These are phyloP conservation scores for Nakaseomyces nivariensis DNA, from an alignment of 1,139 yeast species.

Conservation along the genomic window DNA sequence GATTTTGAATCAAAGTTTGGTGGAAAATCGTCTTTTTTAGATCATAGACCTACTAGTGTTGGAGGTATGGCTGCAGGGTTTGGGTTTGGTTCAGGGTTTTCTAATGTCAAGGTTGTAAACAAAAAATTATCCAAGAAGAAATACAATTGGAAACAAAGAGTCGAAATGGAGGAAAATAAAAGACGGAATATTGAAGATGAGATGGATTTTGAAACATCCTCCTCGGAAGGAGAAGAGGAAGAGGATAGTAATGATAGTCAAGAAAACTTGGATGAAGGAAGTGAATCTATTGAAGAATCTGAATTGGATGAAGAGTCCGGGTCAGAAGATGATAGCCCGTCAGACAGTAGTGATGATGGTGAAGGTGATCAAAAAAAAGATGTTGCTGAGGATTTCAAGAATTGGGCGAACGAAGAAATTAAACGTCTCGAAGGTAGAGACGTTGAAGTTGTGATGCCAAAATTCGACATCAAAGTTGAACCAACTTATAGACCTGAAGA, in stretches of 20 bases:
- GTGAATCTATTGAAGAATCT: slow-evolving; percentile 7
- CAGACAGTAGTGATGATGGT: slow-evolving; percentile 21
- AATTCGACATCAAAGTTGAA: slow-evolving; percentile 35
- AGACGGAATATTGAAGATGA: slow-evolving; percentile 35
- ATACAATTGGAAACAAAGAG: slow-evolving; percentile 49
- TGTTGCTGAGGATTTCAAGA: slow-evolving; percentile 39
- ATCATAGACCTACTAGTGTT: slow-evolving; percentile 55
- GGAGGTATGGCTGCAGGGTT: slow-evolving; percentile 44
- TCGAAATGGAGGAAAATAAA: slow-evolving; percentile 40
- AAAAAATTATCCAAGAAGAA: slow-evolving; percentile 38
- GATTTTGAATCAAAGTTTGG: slow-evolving; percentile 20
- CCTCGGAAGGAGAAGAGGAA: slow-evolving; percentile 23
- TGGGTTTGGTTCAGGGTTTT: slow-evolving; percentile 71
- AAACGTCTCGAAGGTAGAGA: slow-evolving; percentile 52
- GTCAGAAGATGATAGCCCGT: slow-evolving; percentile 10
- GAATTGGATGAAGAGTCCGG: not conserved
- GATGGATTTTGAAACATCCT: slow-evolving; percentile 34
- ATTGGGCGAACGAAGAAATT: slow-evolving; percentile 43
- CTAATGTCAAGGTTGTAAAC: slow-evolving; percentile 37
- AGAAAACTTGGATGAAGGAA: not conserved
- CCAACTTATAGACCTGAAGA: slow-evolving; percentile 52
- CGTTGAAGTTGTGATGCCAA: slow-evolving; percentile 38
- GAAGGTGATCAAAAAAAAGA: slow-evolving; percentile 15
- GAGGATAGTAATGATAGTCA: slow-evolving; percentile 16
- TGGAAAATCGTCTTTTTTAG: slow-evolving; percentile 39